Evolutionary conservation across 2,329 filamentous ascomycete species (phyloP).

Genomic region (Beauveria medogensis): DNA sequence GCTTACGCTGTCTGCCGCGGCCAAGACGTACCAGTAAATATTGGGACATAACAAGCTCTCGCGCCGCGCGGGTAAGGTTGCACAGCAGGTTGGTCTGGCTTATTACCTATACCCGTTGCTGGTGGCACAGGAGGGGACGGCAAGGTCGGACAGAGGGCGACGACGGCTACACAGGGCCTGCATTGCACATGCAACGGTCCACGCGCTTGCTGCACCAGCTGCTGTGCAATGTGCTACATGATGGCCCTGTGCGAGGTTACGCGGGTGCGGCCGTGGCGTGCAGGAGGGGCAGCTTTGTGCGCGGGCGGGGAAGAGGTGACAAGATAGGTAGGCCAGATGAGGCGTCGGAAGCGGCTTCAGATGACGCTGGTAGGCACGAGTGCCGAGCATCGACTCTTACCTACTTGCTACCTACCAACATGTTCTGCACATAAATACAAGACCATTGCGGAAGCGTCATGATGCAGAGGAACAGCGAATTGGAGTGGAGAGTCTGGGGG

Average conservation of each 20-base stretch:
- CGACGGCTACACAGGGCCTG: neutral
- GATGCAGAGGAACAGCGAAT: neutral
- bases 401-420: no score
- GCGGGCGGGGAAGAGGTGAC: neutral
- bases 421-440: neutral
- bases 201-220: conserved; percentile 7
- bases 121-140: neutral
- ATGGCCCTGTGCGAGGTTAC: conserved; percentile 4
- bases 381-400: neutral
- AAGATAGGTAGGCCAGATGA: neutral
- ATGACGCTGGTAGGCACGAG: no score
- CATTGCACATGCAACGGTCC: neutral
- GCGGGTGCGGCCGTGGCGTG: neutral
- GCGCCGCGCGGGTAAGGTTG: neutral
- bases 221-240: neutral
- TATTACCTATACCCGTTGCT: conserved; percentile 1
- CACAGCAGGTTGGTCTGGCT: neutral
- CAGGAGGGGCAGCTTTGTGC: neutral
- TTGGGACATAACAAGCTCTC: neutral
- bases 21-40: no score
- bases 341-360: neutral
- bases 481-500: neutral
- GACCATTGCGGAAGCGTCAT: neutral
- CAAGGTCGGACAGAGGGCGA: neutral
- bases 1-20: no score